Evolutionary conservation across 495 filamentous ascomycete species (phyloP), one percentile per base, ranked within the genome.

Genomic region (Clohesyomyces aquaticus): DNA sequence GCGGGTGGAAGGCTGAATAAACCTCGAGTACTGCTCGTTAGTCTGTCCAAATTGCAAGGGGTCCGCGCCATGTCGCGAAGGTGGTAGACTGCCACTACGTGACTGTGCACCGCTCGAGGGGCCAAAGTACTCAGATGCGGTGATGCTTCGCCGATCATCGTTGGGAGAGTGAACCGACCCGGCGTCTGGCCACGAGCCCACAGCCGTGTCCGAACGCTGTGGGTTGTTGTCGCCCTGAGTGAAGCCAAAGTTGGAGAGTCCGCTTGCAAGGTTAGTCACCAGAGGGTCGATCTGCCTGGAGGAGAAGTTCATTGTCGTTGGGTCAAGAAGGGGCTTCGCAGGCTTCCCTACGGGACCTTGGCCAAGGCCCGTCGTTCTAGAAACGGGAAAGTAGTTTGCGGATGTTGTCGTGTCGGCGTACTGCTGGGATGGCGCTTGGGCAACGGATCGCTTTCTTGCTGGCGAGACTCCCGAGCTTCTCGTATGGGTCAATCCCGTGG

Each of bases 381-480:
- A 43, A 0, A 48, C 19, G 29, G 62, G 41, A 19, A 59, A 66
- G 49, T 49, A 70, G 28, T 42, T 25, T 3, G 43, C 14, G 4
- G 67, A n/a, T 14, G 67, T n/a, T 3, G 46, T 28, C 3, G 46
- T 22, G 9, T 71, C 69, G 19, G 45, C 46, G 61, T 60, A 71
- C 21, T 63, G 35, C 58, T 63, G 66, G 22, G 60, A 22, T 22
- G 63, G 60, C 3, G 51, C 76, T 29, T 79, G 77, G 43, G 80
- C 79, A 58, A 72, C 76, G 6, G 76, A 58, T 41, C 80, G 77
- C 41, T 73, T 77, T 32, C 82, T 77, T 23, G 79, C 74, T 4
- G 83, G 82, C 12, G 83, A 85, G 3, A 80, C 79, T 12, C 75
- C 77, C 49, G 80, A 72, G 59, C 74, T 82, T 49, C 81, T 74